Evolutionary conservation across 139 green algal genomes (phyloP).

Genomic region (Chlorella vulgaris): DNA sequence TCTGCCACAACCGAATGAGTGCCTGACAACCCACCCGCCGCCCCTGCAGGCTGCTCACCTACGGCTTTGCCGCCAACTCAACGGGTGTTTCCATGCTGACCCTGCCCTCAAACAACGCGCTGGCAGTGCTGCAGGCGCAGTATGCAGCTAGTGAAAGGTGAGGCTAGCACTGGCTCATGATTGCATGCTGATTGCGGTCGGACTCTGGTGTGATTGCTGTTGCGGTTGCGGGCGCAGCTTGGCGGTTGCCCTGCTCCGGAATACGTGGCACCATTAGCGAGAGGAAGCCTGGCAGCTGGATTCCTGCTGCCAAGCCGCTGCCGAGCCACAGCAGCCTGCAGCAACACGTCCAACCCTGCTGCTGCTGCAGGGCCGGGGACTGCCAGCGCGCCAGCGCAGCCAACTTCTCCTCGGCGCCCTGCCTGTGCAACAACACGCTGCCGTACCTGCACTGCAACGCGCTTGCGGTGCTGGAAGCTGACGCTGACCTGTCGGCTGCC

Average conservation of each 20-base stretch:
- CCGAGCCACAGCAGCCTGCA: too few relatives aligned
- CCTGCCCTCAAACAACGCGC: neutral
- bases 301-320: too few relatives aligned
- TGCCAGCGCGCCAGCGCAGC: conserved; percentile 15
- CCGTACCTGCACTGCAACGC: conserved; percentile 28
- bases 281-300: too few relatives aligned
- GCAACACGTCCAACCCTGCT: too few relatives aligned
- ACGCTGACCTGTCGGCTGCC: neutral
- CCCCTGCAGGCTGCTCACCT: conserved; percentile 8
- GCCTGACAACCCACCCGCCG: neutral
- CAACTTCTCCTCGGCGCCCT: neutral
- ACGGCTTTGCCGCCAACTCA: conserved; percentile 20
- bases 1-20: too few relatives aligned
- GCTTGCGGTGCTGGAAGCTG: neutral
- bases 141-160: neutral
- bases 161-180: neutral
- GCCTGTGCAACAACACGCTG: conserved; percentile 16
- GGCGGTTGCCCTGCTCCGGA: too few relatives aligned
- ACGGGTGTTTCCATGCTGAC: neutral
- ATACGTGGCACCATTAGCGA: too few relatives aligned
- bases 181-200: neutral
- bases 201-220: neutral
- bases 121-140: neutral
- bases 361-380: conserved; percentile 10
- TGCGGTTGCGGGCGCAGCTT: too few relatives aligned